These are phyloP conservation scores for Exserohilum rostratum DNA, from an alignment of 2,329 filamentous ascomycete genomes.

Conservation along the genomic window DNA sequence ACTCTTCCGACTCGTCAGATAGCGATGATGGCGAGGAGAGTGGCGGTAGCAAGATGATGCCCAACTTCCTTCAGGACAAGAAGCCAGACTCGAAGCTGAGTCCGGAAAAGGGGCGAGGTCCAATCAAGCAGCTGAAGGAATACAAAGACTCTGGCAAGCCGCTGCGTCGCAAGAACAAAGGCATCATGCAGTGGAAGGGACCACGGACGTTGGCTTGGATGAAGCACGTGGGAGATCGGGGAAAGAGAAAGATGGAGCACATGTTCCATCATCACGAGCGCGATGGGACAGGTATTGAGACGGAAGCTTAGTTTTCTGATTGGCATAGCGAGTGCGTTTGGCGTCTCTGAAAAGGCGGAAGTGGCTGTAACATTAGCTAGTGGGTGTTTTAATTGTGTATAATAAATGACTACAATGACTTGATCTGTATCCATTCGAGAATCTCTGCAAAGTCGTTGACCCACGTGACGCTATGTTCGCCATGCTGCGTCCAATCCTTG, in stretches of 20 bases:
- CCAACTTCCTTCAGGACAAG: slow-evolving; percentile 32
- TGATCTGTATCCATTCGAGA: slow-evolving; percentile 8
- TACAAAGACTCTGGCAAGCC: slow-evolving; percentile 48
- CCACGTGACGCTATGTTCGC: slow-evolving; percentile 33
- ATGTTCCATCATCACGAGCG: slow-evolving; percentile 64
- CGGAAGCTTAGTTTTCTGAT: slow-evolving; percentile 62
- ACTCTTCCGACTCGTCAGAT: slow-evolving; percentile 25
- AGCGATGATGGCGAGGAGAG: slow-evolving; percentile 28
- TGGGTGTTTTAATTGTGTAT: background rate
- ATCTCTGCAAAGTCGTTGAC: slow-evolving; percentile 24
- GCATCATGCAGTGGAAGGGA: slow-evolving; percentile 75
- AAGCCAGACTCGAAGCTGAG: slow-evolving; percentile 32
- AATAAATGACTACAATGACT: background rate
- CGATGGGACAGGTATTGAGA: slow-evolving; percentile 65
- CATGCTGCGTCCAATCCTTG: slow-evolving; percentile 14
- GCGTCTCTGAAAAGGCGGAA: background rate
- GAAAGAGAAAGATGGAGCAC: slow-evolving; percentile 53
- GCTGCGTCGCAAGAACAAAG: slow-evolving; percentile 62
- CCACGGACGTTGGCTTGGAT: slow-evolving; percentile 63
- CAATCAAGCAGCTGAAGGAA: slow-evolving; percentile 61
- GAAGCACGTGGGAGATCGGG: slow-evolving; percentile 62
- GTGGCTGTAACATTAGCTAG: background rate
- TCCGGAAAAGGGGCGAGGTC: slow-evolving; percentile 52
- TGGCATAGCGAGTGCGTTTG: slow-evolving; percentile 12
- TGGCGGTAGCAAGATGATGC: slow-evolving; percentile 21